These are phyloP conservation scores for Nicotiana paniculata DNA, from an alignment of 257 asterid species.

Conservation along the genomic window DNA sequence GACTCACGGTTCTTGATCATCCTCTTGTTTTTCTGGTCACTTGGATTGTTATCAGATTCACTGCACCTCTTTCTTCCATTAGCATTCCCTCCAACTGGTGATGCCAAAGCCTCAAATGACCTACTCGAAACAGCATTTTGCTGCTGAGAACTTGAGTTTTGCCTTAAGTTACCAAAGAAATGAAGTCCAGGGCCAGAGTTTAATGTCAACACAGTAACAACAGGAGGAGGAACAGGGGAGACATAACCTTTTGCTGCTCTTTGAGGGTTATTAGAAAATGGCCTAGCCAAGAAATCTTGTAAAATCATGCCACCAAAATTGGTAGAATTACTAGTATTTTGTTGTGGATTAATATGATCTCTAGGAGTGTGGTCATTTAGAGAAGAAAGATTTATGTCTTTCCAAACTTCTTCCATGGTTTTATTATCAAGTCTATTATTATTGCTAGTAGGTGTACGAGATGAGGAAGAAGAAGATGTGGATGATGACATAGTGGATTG, in stretches of 20 bases:
- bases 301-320: conserved; percentile 28
- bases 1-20: conserved; percentile 91
- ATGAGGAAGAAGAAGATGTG: not conserved
- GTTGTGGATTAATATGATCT: not conserved
- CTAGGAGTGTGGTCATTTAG: conserved; percentile 22
- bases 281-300: conserved; percentile 51
- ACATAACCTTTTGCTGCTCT: not conserved
- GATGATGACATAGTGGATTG: not conserved
- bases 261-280: conserved; percentile 24
- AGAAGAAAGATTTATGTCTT: conserved; percentile 42
- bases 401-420: conserved; percentile 72
- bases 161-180: conserved; percentile 14
- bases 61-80: conserved; percentile 30
- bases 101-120: not conserved
- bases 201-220: conserved; percentile 43
- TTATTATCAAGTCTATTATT: conserved; percentile 9
- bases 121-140: not conserved
- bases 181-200: conserved; percentile 31
- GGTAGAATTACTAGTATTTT: not conserved
- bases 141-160: conserved; percentile 5
- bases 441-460: not conserved
- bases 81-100: not conserved
- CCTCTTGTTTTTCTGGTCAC: conserved; percentile 53
- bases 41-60: conserved; percentile 18
- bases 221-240: conserved; percentile 17